Evolutionary conservation across 441 rosid species (phyloP).

Genomic region (Isatis lusitanica): DNA sequence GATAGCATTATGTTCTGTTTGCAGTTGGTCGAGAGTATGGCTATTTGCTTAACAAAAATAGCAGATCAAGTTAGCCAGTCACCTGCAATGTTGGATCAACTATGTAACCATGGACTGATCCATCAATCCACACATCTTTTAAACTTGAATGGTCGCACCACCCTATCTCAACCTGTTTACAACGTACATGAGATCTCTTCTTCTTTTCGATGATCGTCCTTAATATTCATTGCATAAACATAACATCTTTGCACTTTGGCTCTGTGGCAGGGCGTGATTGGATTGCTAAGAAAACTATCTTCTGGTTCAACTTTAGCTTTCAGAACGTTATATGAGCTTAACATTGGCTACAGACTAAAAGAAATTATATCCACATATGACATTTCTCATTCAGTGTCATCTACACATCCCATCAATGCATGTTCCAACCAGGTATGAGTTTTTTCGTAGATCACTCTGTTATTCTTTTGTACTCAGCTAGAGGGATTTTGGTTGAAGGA

Average conservation of each 20-base stretch:
- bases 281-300: constrained; percentile 81
- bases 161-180: constrained; percentile 76
- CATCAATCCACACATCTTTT: constrained; percentile 67
- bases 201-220: constrained; percentile 1
- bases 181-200: constrained; percentile 54
- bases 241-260: constrained; percentile 21
- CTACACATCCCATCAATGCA: constrained; percentile 59
- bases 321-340: constrained; percentile 76
- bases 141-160: constrained; percentile 70
- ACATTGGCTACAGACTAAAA: constrained; percentile 73
- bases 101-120: constrained; percentile 81
- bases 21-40: constrained; percentile 94
- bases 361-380: constrained; percentile 72
- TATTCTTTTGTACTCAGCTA: not conserved
- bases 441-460: constrained; percentile 6
- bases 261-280: constrained; percentile 80
- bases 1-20: constrained; percentile 22
- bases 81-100: constrained; percentile 74
- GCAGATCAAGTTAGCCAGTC: constrained; percentile 71
- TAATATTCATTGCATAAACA: not conserved
- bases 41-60: constrained; percentile 80
- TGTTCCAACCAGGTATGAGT: constrained; percentile 73
- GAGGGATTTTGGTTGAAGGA: not conserved
- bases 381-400: constrained; percentile 70
- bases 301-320: constrained; percentile 81